Percentiles rank a stretch among this genome's conserved stretches.
phyloP scores from a whole-genome alignment of 768 basidiomycete species.

The Pholiota conissans region DNA sequence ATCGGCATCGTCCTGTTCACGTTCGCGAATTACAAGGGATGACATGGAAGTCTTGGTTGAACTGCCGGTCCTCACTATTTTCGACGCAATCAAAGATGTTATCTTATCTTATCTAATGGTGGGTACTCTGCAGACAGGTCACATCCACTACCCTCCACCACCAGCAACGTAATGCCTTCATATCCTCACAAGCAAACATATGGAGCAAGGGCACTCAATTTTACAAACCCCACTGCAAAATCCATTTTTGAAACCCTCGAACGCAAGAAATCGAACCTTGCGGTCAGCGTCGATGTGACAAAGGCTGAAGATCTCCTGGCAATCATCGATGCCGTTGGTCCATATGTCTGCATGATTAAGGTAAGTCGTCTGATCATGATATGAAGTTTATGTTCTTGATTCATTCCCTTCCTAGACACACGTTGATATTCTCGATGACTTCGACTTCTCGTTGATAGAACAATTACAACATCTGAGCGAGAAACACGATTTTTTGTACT shows the following conservation, averaged over 20 bases:
- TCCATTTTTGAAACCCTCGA: slow-evolving; percentile 80
- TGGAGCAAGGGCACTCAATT: slow-evolving; percentile 53
- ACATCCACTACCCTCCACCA: slow-evolving; percentile 5
- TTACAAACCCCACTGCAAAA: slow-evolving; percentile 76
- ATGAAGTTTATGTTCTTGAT: slow-evolving; percentile 11
- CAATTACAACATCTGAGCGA: slow-evolving; percentile 67
- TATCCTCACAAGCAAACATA: slow-evolving; percentile 53
- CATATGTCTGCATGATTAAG: slow-evolving; percentile 93
- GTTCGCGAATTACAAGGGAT: slow-evolving; percentile 45
- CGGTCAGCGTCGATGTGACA: slow-evolving; percentile 95
- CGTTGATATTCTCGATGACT: slow-evolving; percentile 94
- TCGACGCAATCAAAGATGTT: slow-evolving; percentile 2
- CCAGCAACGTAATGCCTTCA: slow-evolving; percentile 29
- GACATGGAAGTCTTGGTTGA: slow-evolving; percentile 10
- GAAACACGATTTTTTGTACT: slow-evolving; percentile 92
- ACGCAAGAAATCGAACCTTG: slow-evolving; percentile 87
- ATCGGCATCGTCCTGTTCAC: slow-evolving; percentile 49
- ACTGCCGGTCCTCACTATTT: neutral
- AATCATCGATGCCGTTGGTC: slow-evolving; percentile 87
- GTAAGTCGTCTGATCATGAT: slow-evolving; percentile 39
- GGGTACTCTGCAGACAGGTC: slow-evolving; percentile 3
- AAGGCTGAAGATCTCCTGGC: slow-evolving; percentile 73
- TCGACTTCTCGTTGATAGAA: slow-evolving; percentile 68
- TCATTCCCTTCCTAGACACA: slow-evolving; percentile 63
- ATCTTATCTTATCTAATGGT: slow-evolving; percentile 19